Evolutionary conservation across 2,329 filamentous ascomycete genomes (phyloP), one percentile per base, ranked within the genome.

Genomic region (Apiospora koreana): DNA sequence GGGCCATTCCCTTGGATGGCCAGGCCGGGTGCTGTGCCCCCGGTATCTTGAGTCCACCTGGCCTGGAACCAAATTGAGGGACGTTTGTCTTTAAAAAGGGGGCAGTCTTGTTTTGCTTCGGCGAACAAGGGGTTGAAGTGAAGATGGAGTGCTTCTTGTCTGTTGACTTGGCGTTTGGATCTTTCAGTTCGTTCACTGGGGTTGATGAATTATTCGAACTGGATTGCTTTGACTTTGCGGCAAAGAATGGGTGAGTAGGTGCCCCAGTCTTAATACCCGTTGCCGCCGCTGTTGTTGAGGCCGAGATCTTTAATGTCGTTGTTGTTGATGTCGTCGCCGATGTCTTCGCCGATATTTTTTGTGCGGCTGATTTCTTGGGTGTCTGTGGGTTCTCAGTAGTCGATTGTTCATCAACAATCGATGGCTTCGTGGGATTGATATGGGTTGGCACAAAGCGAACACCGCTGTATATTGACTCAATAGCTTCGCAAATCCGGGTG

Each of bases 21-120:
- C 93, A 96, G n/a, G 89, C 84, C 3, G 93, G 88, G 69, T 93
- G 85, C 72, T 84, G 83, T 10, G 91, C 85, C 2, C 92, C 93
- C 0, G 91, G 89, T n/a, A 92, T 84, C 75, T 89, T 93, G 5
- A 89, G 76, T 0, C 82, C 83, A 3, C 79, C 75, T 5, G 83
- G 82, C 69, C 81, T 85, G 35, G 79, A 75, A 3, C 86, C 85
- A 71, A 87, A 85, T 16, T 82, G 80, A 0, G 84, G 81, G 21
- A 81, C 70, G 25, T 79, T 80, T 18, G 75, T 79, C 3, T 80
- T 71, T 0, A 75, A 69, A 2, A 80, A 79, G 2, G 73, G 67
- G n/a, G 14, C 16, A 10, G 77, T 74, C 10, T 81, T 81, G 41
- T 75, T 68, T 67, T 83, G 85, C 67, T 80, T 85, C 0, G 87